phyloP scores from a whole-genome alignment of 2,329 filamentous ascomycete species.

The Stachybotrys chlorohalonatus region DNA sequence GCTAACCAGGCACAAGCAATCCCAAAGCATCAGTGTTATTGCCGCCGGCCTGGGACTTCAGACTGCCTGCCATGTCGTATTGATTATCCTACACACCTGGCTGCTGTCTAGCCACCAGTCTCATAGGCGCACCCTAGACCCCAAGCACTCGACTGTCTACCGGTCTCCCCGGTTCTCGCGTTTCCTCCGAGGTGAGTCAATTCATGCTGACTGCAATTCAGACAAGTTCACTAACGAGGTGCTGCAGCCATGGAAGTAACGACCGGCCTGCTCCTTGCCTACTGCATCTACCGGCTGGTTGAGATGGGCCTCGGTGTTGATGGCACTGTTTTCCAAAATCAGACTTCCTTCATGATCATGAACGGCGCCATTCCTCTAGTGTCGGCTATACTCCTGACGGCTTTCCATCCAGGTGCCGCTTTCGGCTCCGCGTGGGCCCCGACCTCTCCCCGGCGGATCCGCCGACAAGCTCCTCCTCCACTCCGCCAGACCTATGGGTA shows the following conservation, averaged over 20 bases:
- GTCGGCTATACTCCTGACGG: constrained; percentile 22
- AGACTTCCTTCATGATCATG: constrained; percentile 27
- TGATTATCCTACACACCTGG: constrained; percentile 27
- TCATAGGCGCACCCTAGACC: constrained; percentile 27
- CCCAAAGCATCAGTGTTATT: constrained; percentile 27
- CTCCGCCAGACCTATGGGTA: constrained; percentile 10
- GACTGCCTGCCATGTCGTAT: constrained; percentile 26
- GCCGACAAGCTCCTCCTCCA: constrained; percentile 8
- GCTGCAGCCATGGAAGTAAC: constrained; percentile 26
- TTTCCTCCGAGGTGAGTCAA: constrained; percentile 33
- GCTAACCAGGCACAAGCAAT: constrained; percentile 16
- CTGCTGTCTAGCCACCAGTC: constrained; percentile 30
- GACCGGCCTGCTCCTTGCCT: constrained; percentile 25
- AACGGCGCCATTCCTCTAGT: constrained; percentile 31
- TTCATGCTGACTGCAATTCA: not conserved
- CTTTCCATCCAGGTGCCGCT: constrained; percentile 26
- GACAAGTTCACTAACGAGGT: constrained; percentile 4
- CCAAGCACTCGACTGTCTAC: constrained; percentile 29
- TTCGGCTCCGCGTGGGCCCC: constrained; percentile 31
- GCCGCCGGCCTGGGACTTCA: constrained; percentile 36
- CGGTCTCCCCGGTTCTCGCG: constrained; percentile 30
- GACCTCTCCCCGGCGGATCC: constrained; percentile 22
- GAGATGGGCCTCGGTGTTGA: constrained; percentile 27
- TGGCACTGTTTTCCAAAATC: constrained; percentile 25
- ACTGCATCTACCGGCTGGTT: constrained; percentile 31